A percentile compares a stretch with the other conserved stretches of the same genome.
Evolutionary conservation across 345 rosid species (phyloP).

Genomic region (Populus davidiana): DNA sequence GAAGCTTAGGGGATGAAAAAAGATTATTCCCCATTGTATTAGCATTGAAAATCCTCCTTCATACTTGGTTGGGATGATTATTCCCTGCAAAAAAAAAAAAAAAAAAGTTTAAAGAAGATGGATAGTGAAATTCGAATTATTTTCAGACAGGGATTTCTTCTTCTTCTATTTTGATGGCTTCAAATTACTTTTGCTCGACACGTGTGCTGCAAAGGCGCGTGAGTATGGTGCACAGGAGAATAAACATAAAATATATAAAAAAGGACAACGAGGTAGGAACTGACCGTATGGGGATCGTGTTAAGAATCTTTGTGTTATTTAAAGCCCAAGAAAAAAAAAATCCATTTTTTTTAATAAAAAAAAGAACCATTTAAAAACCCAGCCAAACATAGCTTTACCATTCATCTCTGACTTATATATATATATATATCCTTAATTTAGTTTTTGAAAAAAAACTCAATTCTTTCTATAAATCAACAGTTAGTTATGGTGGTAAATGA

Average conservation of each 20-base stretch:
- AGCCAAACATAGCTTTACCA: constrained; percentile 16
- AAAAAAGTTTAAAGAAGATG: no score
- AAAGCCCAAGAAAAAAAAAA: not conserved
- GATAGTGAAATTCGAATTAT: not conserved
- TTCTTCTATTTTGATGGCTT: no score
- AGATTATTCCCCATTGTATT: not conserved
- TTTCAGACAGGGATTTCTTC: not conserved
- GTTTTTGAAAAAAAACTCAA: no score
- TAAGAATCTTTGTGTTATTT: constrained; percentile 22
- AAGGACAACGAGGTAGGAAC: constrained; percentile 1
- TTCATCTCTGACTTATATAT: not conserved
- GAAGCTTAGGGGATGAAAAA: not conserved
- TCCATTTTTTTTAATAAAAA: not conserved
- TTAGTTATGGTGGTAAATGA: no score
- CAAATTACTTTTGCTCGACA: no score
- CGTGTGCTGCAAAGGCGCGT: constrained; percentile 11
- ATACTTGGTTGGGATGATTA: no score
- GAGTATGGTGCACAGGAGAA: not conserved
- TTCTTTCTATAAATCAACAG: no score
- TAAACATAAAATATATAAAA: not conserved
- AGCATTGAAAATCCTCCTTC: no score
- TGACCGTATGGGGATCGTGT: constrained; percentile 25
- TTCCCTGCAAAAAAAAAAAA: no score
- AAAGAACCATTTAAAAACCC: not conserved
- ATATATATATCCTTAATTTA: no score